Conservation (phyloP, 148 eudicot genomes). For the Simmondsia chinensis region DNA sequence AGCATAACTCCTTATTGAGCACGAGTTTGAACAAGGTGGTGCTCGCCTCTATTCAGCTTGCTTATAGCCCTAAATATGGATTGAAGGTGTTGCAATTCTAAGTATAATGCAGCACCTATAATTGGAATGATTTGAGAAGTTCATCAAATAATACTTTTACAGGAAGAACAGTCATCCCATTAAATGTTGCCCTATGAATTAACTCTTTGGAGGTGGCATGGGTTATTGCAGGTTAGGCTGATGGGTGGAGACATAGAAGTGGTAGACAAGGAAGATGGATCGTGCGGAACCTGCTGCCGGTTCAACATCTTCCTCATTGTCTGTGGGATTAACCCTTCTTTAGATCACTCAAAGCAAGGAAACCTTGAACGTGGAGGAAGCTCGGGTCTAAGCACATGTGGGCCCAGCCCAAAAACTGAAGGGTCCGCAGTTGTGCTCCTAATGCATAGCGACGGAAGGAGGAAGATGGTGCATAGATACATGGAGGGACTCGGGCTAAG, state of each 20-base stretch:
- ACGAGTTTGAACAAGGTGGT: too few species aligned
- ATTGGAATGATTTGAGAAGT: too few species aligned
- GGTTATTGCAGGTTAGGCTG: constrained; percentile 55
- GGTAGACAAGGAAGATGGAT: constrained; percentile 41
- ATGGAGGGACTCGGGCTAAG: constrained; percentile 47
- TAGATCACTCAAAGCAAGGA: constrained; percentile 3
- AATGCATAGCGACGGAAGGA: constrained; percentile 41
- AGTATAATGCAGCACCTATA: too few species aligned
- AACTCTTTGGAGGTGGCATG: neutral
- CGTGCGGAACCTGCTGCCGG: constrained; percentile 60
- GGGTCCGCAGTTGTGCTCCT: constrained; percentile 48
- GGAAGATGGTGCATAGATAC: constrained; percentile 30
- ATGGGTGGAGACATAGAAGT: constrained; percentile 87
- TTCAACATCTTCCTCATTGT: constrained; percentile 44
- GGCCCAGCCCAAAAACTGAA: constrained; percentile 27
- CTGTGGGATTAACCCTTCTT: constrained; percentile 2
- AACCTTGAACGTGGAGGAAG: neutral
- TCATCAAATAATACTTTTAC: too few species aligned
- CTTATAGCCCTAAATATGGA: too few species aligned
- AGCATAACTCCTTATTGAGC: too few species aligned
- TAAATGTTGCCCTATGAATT: neutral
- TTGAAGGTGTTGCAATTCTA: too few species aligned
- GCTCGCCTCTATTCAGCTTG: too few species aligned
- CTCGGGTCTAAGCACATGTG: constrained; percentile 8
- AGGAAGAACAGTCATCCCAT: neutral